A percentile compares a stretch with the other conserved stretches of the same genome.
phyloP scores from a whole-genome alignment of 2,329 filamentous ascomycete species.

The Trichoderma afroharzianum region DNA sequence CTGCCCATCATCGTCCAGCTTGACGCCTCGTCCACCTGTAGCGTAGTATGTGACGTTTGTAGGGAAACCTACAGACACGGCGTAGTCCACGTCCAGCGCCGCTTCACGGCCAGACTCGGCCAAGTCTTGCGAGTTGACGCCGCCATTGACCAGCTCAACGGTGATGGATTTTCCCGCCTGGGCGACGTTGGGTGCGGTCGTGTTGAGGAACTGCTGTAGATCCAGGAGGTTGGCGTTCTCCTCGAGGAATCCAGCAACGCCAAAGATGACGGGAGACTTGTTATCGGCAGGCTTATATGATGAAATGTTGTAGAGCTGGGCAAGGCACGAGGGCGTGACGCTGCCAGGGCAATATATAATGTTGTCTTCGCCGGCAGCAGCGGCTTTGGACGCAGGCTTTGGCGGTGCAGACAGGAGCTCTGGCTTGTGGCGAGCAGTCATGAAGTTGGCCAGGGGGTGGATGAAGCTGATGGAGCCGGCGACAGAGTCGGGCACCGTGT shows the following conservation, averaged over 20 bases:
- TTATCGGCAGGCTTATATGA: slow-evolving; percentile 28
- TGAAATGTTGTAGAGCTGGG: slow-evolving; percentile 44
- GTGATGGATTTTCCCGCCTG: slow-evolving; percentile 38
- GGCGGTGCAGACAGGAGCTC: slow-evolving; percentile 7
- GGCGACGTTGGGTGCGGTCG: slow-evolving; percentile 36
- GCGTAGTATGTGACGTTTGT: slow-evolving; percentile 43
- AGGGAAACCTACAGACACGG: slow-evolving; percentile 43
- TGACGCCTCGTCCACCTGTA: slow-evolving; percentile 42
- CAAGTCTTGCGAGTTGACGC: slow-evolving; percentile 40
- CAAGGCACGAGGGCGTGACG: slow-evolving; percentile 40
- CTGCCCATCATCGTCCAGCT: slow-evolving; percentile 39
- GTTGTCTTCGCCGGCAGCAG: background rate
- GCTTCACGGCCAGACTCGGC: slow-evolving; percentile 42
- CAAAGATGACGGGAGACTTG: slow-evolving; percentile 38
- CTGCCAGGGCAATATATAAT: slow-evolving; percentile 12
- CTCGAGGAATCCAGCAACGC: slow-evolving; percentile 49
- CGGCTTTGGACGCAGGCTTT: background rate
- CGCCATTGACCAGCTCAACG: slow-evolving; percentile 41
- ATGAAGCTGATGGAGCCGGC: slow-evolving; percentile 42
- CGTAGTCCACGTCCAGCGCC: slow-evolving; percentile 48
- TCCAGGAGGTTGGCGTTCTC: slow-evolving; percentile 45
- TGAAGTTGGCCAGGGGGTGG: slow-evolving; percentile 48
- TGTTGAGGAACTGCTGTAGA: slow-evolving; percentile 36
- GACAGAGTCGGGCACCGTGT: slow-evolving; percentile 42
- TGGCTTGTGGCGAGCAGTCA: slow-evolving; percentile 38